These are phyloP conservation scores for Flaveria ramosissima DNA, from an alignment of 129 eudicot genomes.

Conservation along the genomic window DNA sequence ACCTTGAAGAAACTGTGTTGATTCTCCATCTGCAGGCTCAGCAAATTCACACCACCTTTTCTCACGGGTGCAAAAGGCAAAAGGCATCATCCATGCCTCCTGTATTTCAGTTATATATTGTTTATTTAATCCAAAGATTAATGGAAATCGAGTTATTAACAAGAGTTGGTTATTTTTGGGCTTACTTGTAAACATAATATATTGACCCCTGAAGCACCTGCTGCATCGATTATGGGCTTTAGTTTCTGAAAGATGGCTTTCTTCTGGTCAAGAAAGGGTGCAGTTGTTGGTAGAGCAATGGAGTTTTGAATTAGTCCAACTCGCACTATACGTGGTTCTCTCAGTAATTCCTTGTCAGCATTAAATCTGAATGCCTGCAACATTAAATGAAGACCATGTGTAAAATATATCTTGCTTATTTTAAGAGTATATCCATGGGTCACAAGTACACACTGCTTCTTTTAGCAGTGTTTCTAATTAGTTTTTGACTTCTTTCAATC, in stretches of 20 bases:
- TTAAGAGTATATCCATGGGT: not conserved
- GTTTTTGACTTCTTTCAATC: not conserved
- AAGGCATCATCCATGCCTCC: constrained; percentile 99
- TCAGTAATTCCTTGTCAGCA: constrained; percentile 75
- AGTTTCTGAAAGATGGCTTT: constrained; percentile 76
- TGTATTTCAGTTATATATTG: constrained; percentile 31
- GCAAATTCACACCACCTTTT: constrained; percentile 99
- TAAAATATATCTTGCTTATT: not conserved
- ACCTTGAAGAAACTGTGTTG: constrained; percentile 79
- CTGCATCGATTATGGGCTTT: constrained; percentile 88
- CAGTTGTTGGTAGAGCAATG: constrained; percentile 75
- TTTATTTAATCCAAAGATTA: not conserved
- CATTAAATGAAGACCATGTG: constrained; percentile 13
- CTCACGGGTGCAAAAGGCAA: constrained; percentile 98
- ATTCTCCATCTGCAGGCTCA: constrained; percentile 90
- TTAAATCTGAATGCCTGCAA: constrained; percentile 71
- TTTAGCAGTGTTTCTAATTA: not conserved
- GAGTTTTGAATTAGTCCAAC: constrained; percentile 93
- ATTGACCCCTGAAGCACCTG: constrained; percentile 93
- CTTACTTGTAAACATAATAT: constrained; percentile 89
- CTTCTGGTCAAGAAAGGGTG: constrained; percentile 69
- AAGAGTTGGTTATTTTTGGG: not conserved
- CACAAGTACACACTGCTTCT: not conserved
- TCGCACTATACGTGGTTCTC: constrained; percentile 87
- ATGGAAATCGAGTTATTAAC: not conserved